phyloP scores from a whole-genome alignment of 202 grass and related monocot species.

The Carex sylvatica region DNA sequence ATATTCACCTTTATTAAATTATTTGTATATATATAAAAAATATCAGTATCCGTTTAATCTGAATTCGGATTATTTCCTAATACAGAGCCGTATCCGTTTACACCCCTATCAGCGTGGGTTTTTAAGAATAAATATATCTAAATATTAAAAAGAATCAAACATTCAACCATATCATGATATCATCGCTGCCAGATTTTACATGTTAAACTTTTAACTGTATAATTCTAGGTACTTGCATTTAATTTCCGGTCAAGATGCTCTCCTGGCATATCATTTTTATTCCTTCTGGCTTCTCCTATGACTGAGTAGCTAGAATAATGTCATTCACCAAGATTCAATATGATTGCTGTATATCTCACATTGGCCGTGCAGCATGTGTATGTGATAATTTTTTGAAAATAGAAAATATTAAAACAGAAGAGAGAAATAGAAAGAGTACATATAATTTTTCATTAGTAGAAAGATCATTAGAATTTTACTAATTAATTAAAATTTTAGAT shows the following conservation, averaged over 20 bases:
- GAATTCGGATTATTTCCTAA: no score
- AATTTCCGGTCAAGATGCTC: not conserved
- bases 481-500: no score
- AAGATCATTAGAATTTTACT: no score
- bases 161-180: not conserved
- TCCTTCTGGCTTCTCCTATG: not conserved
- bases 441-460: no score
- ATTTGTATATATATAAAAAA: no score
- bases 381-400: no score
- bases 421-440: no score
- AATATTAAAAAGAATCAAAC: not conserved
- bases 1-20: no score
- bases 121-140: not conserved
- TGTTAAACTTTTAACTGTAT: not conserved
- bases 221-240: not conserved
- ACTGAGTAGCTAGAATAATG: slow-evolving; percentile 6
- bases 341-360: slow-evolving; percentile 21
- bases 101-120: no score
- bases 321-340: slow-evolving; percentile 25
- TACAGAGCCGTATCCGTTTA: no score
- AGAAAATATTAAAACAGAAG: no score
- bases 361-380: not conserved
- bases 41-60: no score
- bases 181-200: not conserved
- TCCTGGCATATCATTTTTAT: slow-evolving; percentile 3